These are phyloP conservation scores for Microbotryum silenes-acaulis DNA, from an alignment of 1,284 basidiomycete species.

Conservation along the genomic window DNA sequence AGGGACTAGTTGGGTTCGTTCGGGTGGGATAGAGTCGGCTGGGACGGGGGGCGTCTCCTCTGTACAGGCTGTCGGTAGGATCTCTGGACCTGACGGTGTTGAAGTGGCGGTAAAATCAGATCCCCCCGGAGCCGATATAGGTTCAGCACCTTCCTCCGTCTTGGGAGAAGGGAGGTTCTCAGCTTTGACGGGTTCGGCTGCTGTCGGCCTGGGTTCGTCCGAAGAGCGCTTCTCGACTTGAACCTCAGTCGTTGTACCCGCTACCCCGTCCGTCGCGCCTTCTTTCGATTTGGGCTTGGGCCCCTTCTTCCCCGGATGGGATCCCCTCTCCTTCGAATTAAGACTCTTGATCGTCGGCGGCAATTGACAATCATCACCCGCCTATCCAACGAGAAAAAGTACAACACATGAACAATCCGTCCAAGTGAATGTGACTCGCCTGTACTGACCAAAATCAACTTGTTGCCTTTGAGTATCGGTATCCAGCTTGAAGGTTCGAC, in stretches of 20 bases:
- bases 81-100: background rate
- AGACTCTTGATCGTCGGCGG: constrained; percentile 80
- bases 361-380: constrained; percentile 49
- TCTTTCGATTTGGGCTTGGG: constrained; percentile 24
- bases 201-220: too few species aligned
- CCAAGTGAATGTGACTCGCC: too few species aligned
- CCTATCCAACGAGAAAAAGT: constrained; percentile 20
- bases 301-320: constrained; percentile 12
- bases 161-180: too few species aligned
- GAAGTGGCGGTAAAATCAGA: background rate
- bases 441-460: constrained; percentile 71
- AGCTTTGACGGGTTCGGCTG: too few species aligned
- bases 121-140: background rate
- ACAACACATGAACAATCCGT: too few species aligned
- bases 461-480: constrained; percentile 79
- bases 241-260: too few species aligned
- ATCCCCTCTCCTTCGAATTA: constrained; percentile 4
- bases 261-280: constrained; percentile 3
- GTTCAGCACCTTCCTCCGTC: too few species aligned
- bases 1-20: constrained; percentile 1
- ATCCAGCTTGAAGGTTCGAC: constrained; percentile 97
- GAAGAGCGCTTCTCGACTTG: too few species aligned
- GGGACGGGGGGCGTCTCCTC: background rate
- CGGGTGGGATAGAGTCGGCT: background rate
- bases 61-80: background rate